Base-by-base conservation (phyloP, 257 asterid genomes). In the Plectranthus barbatus region DNA sequence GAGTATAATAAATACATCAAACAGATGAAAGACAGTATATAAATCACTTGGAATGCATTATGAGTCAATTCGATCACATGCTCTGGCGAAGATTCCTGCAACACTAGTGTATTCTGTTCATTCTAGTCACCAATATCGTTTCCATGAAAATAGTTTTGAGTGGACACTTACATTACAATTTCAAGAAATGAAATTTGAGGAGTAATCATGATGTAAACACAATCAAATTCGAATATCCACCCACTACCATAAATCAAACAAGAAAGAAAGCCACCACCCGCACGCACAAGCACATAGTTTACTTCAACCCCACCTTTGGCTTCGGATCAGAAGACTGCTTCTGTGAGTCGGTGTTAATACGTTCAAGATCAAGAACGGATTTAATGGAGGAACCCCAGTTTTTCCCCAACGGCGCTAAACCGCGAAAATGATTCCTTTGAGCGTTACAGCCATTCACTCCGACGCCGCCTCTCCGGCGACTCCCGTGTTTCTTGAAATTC, bases 361-460 rank as follows among this genome's bases (percentile, higher is more conserved):
- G 82, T 52, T 82, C 82, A 41, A 75, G 64, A 61, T 83, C 89
- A 77, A 83, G 80, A 75, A 73, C 84, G 40, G 89, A 70, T 57
- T 77, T 71, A 66, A 83, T 68, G 9, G 89, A 77, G 4, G 77
- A 56, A 10, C 23, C 78, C 82, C 83, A 74, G 48, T 58, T 75
- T 11, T 49, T 77, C 50, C 49, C 68, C 6, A 71, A 42, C 19
- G 55, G 72, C n/a, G 70, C 57, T 20, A 72, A 55, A 10, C 76
- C 79, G 48, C 60, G 37, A 53, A 72, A 72, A 14, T 39, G 71
- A 64, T 48, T 68, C 83, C 83, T 64, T 26, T 66, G 79, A 44
- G 47, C 68, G 36, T 5, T 58, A 19, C 44, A 5, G 45, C 50
- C 49, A 39, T 62, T 66, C 29, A 77, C 68, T 50, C 78, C 70